A percentile compares a stretch with the other conserved stretches of the same genome.
Evolutionary conservation across 2,329 filamentous ascomycete species (phyloP).

Genomic region (Trichoderma sp.): DNA sequence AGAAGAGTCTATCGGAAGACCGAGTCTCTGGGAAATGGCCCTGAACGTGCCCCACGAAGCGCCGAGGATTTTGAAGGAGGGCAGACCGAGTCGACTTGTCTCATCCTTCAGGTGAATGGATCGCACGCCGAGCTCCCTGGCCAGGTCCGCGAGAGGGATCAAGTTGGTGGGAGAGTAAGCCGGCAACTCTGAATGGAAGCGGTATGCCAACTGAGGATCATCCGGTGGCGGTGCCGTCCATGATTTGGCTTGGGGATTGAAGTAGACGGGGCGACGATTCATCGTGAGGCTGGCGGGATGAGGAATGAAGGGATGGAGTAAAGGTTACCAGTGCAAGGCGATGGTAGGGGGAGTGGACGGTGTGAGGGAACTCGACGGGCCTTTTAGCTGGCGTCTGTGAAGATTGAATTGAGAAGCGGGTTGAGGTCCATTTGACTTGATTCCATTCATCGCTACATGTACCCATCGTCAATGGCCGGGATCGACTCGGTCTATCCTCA

Average conservation of each 20-base stretch:
- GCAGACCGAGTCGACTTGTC: conserved; percentile 66
- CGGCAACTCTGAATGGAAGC: conserved; percentile 30
- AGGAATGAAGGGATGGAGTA: neutral
- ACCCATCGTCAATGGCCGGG: neutral
- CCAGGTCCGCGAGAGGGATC: conserved; percentile 53
- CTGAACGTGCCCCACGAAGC: conserved; percentile 72
- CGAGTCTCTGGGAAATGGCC: conserved; percentile 52
- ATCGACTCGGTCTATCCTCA: conserved; percentile 1
- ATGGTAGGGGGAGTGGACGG: neutral
- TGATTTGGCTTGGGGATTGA: conserved; percentile 29
- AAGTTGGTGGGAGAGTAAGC: conserved; percentile 57
- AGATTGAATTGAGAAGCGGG: too few species aligned
- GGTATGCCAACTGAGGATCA: conserved; percentile 18
- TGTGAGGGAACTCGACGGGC: too few species aligned
- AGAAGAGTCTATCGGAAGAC: conserved; percentile 46
- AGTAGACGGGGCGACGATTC: conserved; percentile 28
- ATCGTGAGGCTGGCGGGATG: neutral
- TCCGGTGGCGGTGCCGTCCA: conserved; percentile 24
- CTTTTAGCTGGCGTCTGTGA: neutral
- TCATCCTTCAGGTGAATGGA: conserved; percentile 72
- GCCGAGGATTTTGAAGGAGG: conserved; percentile 78
- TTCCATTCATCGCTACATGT: neutral
- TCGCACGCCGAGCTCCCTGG: conserved; percentile 58
- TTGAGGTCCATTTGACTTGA: neutral
- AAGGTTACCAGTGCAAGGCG: neutral